Base-by-base conservation (phyloP, 768 basidiomycete species). In the Tylopilus subfusipes region DNA sequence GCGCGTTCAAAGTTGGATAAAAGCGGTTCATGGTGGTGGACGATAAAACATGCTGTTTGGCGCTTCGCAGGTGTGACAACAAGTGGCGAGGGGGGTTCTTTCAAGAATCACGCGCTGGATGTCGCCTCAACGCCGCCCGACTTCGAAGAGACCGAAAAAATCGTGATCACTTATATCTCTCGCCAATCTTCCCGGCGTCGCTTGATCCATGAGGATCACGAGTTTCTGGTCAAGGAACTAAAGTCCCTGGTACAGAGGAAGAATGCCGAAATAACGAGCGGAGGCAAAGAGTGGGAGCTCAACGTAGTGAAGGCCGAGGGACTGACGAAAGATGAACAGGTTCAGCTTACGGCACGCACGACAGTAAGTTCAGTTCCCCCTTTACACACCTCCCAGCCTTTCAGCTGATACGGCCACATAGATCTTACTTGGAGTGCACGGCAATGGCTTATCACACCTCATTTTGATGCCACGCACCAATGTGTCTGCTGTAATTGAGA, bases 401-500 rank as follows among this genome's bases (percentile, higher is more conserved):
- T 31, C 42, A 24, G 39, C 48, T 51, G 53, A 57, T 46, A n/a
- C 8, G 5, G 54, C 21, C 53, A 4, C 33, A 24, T 45, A 88
- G 86, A 77, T 88, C 54, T 67, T 90, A 62, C 71, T 90, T 10
- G 87, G 87, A 29, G 81, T 88, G 1, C 88, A 89, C 56, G 89
- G 90, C 6, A 92, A 91, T 60, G 90, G 90, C 8, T 77, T 94
- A 0, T 88, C 90, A 10, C 90, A 92, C 63, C 77, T 93, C n/a
- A 78, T 93, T 40, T 83, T 87, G 75, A 92, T 93, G 90, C 82
- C 86, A 21, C 79, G 80, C 1, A 88, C 84, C 4, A 82, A 81
- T 0, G 69, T 83, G n/a, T 84, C 88, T 6, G 84, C 89, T 6
- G 89, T 94, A 19, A 87, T 94, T 58, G 91, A 94, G 71, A 81